phyloP scores from a whole-genome alignment of 2,329 filamentous ascomycete genomes.

The Cladosporium sp. region DNA sequence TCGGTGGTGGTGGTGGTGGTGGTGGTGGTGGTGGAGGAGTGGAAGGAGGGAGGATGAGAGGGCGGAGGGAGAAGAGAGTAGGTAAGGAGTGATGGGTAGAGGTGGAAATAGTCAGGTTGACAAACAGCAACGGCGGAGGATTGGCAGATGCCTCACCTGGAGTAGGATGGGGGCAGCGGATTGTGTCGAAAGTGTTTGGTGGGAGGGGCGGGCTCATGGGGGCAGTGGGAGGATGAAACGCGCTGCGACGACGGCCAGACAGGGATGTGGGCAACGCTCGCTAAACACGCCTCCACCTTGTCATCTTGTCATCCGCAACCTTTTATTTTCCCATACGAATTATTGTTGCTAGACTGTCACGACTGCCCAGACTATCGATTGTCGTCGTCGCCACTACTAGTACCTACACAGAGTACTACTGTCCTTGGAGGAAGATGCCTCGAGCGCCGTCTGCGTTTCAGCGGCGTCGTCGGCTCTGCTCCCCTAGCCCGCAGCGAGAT shows the following conservation, averaged over 20 bases:
- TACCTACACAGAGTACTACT: too few relatives aligned
- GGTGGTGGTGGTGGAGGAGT: neutral
- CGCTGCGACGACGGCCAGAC: neutral
- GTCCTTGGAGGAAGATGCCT: too few relatives aligned
- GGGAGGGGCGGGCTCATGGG: too few relatives aligned
- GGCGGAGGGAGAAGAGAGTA: neutral
- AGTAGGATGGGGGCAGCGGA: neutral
- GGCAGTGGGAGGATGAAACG: neutral
- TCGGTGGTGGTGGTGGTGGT: conserved; percentile 5
- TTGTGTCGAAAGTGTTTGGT: neutral
- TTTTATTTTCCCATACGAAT: too few relatives aligned
- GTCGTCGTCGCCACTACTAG: too few relatives aligned
- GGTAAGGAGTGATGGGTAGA: too few relatives aligned
- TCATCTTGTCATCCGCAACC: too few relatives aligned
- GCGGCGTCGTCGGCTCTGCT: neutral
- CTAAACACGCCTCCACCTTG: neutral
- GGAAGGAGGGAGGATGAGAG: neutral
- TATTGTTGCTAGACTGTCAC: too few relatives aligned
- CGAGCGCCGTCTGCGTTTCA: neutral
- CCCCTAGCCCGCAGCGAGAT: too few relatives aligned
- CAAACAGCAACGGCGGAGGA: neutral
- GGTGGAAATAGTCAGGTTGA: neutral
- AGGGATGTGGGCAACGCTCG: neutral
- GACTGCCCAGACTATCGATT: too few relatives aligned
- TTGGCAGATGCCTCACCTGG: too few relatives aligned